A percentile compares a stretch with the other conserved stretches of the same genome.
phyloP scores from a whole-genome alignment of 176 grass and related monocot species.

The Aechmea fasciata region DNA sequence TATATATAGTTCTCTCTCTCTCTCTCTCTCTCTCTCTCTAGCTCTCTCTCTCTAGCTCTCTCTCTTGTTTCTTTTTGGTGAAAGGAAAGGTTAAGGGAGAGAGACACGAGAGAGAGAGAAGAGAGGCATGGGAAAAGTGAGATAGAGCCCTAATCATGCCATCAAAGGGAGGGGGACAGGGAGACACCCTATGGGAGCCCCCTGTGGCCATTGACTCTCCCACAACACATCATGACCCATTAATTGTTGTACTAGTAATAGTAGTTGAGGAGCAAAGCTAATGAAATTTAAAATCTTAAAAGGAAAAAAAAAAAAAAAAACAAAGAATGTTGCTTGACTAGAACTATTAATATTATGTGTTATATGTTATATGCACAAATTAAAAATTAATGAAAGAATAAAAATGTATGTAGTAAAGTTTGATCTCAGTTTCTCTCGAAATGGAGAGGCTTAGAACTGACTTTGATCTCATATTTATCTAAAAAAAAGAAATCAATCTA shows the following conservation, averaged over 20 bases:
- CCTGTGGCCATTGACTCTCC: slow-evolving; percentile 52
- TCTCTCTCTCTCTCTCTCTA: background rate
- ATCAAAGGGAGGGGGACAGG: slow-evolving; percentile 25
- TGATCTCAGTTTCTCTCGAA: no score
- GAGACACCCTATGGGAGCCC: slow-evolving; percentile 36
- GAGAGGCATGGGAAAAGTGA: slow-evolving; percentile 71
- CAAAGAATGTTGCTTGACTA: background rate
- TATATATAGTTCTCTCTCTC: background rate
- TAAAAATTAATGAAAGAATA: no score
- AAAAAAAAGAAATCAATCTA: no score
- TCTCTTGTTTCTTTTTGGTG: slow-evolving; percentile 15
- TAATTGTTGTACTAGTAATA: slow-evolving; percentile 46
- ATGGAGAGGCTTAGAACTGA: background rate
- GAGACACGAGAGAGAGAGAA: slow-evolving; percentile 17
- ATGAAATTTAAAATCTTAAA: background rate
- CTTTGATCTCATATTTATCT: background rate
- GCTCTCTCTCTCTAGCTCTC: background rate
- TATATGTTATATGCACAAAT: no score
- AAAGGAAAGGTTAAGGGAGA: slow-evolving; percentile 2
- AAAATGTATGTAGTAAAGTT: no score
- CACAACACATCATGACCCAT: slow-evolving; percentile 62
- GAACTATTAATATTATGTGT: background rate
- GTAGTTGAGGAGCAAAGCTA: background rate
- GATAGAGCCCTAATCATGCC: slow-evolving; percentile 48
- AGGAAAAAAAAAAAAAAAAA: background rate